Conservation (phyloP, 2,329 filamentous ascomycete genomes). For the Graphiopsis chlorocephala region DNA sequence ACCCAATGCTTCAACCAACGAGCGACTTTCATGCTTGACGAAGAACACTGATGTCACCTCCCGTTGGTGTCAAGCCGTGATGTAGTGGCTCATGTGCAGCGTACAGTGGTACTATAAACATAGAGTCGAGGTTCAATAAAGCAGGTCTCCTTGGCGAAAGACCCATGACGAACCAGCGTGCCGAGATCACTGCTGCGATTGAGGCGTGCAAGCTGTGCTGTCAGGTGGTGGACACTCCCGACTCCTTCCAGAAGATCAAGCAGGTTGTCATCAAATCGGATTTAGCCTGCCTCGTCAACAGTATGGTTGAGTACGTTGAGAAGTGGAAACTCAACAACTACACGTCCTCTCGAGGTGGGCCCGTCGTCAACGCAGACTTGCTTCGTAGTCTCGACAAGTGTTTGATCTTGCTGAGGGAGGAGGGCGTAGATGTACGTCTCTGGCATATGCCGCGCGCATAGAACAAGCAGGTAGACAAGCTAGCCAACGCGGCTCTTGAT, state of each 20-base stretch:
- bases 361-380: constrained; percentile 26
- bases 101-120: constrained; percentile 15
- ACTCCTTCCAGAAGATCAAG: not conserved
- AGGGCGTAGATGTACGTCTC: constrained; percentile 27
- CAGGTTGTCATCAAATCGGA: constrained; percentile 32
- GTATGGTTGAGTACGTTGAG: constrained; percentile 31
- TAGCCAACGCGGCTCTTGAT: constrained; percentile 15
- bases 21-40: not conserved
- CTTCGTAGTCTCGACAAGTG: constrained; percentile 24
- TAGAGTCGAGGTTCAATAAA: not conserved
- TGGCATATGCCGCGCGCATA: constrained; percentile 25
- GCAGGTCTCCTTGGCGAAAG: constrained; percentile 17
- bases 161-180: constrained; percentile 20
- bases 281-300: constrained; percentile 35
- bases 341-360: constrained; percentile 24
- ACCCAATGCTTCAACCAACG: not conserved
- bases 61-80: not conserved
- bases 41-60: not conserved
- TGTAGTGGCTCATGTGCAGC: not conserved
- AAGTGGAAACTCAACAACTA: constrained; percentile 35
- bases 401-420: not conserved
- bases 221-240: constrained; percentile 11
- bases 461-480: not conserved
- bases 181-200: constrained; percentile 24
- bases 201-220: constrained; percentile 17